Base-by-base conservation (phyloP, 208 protist genomes). In the Crithidia sp. region DNA sequence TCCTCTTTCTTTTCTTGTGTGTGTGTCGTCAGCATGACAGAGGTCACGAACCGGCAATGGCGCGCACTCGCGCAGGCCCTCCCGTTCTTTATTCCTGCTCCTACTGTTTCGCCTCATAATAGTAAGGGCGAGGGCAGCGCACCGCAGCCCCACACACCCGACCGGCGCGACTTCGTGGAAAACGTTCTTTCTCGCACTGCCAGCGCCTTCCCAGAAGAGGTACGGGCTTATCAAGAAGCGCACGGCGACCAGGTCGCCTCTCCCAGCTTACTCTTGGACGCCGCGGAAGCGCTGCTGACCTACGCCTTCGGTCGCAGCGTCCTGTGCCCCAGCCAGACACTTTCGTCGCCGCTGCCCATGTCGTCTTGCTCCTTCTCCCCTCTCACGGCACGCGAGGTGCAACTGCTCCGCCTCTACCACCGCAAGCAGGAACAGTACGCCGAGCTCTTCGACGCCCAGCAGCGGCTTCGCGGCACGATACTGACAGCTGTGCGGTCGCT, bases 31-130 rank as follows among this genome's bases (percentile, higher is more conserved):
- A 16, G 45, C 55, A 56, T 53, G 40, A 60, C 50, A 28, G 73
- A 78, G 5, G 47, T 86, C 0, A 63, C 76, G 0, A 83, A 78
- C 40, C 66, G 66, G 6, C 84, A 89, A 45, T 87, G 81, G 84
- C 76, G 82, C 12, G 74, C 81, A 0, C 63, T 89, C n/a, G 54
- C 80, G 4, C 58, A 71, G 50, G 84, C 84, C 0, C 82, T 74
- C 52, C 81, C 84, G 0, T 69, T 85, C 12, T 89, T 76, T 43
- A 66, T 47, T 53, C 9, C 49, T 8, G 3, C 44, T 4, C 7
- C 40, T 13, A 2, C 41, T 43, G 53, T 63, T 44, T 7, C 36
- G 10, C 2, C 36, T 28, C 28, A 28, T 28, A 28, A 0, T 28
- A 28, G 28, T 28, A 28, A 28, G 28, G 28, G 28, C 28, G 28